Base-by-base conservation (phyloP, 2,329 filamentous ascomycete species). In the Xylaria sp. region DNA sequence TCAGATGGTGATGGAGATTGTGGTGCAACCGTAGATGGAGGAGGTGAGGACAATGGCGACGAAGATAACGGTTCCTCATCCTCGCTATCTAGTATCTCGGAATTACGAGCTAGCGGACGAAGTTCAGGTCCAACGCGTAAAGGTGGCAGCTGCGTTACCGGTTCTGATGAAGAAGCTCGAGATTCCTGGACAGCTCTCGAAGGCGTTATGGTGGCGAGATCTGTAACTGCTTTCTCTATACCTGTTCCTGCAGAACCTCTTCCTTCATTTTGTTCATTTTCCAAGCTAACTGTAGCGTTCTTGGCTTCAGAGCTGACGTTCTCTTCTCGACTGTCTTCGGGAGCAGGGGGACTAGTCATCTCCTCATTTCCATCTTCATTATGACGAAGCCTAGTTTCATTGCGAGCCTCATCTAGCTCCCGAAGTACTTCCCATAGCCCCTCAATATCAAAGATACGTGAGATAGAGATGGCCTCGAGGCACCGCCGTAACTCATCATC, bases 361-460 rank as follows among this genome's bases (percentile, higher is more conserved):
- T 64, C 58, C 58, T 62, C 44, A 31, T 63, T 50, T 23, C 20
- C 34, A 59, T 55, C 34, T 13, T 34, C 31, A 57, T 31, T 28
- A 56, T 59, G 18, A 50, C 46, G 12, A 46, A 31, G 28, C 28
- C 46, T 15, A 1, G 41, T 34, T 48, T 48, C 34, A 48, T 20
- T 39, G 28, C 46, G 65, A 23, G 62, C 51, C 62, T 84, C 62
- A 56, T 84, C 82, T 44, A 89, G 72, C 72, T 90, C 89, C 1
- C 76, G 78, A 41, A 90, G 73, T 0, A 87, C 87, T 75, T 90
- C 87, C 82, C 82, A 85, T 20, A 90, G 73, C 0, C 89, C 89
- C 55, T 89, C 83, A 12, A 88, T 72, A 68, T 89, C 87, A 72
- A 90, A 90, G 0, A 90, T 83, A 28, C 86, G 82, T 28, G 86